phyloP scores from a whole-genome alignment of 352 stramenopile genomes.

The Phytopythium cucurbitacearum region DNA sequence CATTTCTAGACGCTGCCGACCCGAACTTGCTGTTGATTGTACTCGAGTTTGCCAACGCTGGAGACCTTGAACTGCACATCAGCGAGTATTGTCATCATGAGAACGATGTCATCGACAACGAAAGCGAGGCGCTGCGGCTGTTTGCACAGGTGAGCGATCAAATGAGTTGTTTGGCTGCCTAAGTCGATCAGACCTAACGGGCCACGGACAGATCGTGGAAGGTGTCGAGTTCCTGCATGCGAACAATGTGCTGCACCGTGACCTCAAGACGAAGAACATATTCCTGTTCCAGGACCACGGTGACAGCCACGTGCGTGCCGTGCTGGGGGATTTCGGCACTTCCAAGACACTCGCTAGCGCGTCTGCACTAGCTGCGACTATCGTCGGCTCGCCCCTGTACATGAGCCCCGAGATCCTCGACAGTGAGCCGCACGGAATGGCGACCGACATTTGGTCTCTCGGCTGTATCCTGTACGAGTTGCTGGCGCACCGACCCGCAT shows the following conservation, averaged over 20 bases:
- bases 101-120: not conserved
- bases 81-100: not conserved
- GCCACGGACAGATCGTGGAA: constrained; percentile 51
- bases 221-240: constrained; percentile 81
- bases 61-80: constrained; percentile 51
- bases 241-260: constrained; percentile 64
- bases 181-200: no score
- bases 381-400: constrained; percentile 69
- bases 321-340: constrained; percentile 76
- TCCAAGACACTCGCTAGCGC: constrained; percentile 35
- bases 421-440: constrained; percentile 43
- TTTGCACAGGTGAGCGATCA: constrained; percentile 28
- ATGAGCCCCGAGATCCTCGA: constrained; percentile 76
- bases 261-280: constrained; percentile 86
- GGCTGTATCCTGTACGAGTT: constrained; percentile 82
- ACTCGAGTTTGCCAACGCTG: constrained; percentile 65
- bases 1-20: constrained; percentile 31
- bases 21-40: constrained; percentile 37
- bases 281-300: constrained; percentile 58
- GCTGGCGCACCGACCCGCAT: constrained; percentile 46
- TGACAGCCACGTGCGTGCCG: constrained; percentile 48
- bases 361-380: constrained; percentile 24
- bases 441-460: constrained; percentile 75
- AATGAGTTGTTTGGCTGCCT: no score
- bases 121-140: constrained; percentile 12